phyloP scores from a whole-genome alignment of 2,329 filamentous ascomycete species.

The Bretziella fagacearum region DNA sequence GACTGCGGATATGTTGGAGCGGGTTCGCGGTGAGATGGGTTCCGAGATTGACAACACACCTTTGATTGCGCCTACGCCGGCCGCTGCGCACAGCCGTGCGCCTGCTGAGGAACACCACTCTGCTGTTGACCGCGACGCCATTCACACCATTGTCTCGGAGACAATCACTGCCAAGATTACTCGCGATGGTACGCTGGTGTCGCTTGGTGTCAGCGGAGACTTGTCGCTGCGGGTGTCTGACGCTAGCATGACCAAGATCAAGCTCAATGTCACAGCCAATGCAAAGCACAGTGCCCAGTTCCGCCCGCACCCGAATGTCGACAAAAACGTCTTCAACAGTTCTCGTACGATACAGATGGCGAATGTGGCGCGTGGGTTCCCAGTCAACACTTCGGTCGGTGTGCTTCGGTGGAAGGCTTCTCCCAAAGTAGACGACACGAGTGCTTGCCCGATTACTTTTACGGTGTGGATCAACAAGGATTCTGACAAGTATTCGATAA shows the following conservation, averaged over 20 bases:
- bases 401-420: constrained; percentile 85
- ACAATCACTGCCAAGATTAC: constrained; percentile 79
- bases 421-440: constrained; percentile 62
- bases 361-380: constrained; percentile 76
- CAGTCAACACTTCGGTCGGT: constrained; percentile 81
- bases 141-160: constrained; percentile 79
- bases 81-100: constrained; percentile 28
- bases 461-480: constrained; percentile 96
- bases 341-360: constrained; percentile 77
- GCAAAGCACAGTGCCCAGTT: constrained; percentile 76
- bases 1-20: constrained; percentile 92
- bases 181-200: constrained; percentile 72
- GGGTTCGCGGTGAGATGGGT: constrained; percentile 82
- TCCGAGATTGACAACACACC: constrained; percentile 64
- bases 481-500: constrained; percentile 69
- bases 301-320: constrained; percentile 91
- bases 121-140: constrained; percentile 61
- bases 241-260: constrained; percentile 76
- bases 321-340: constrained; percentile 70
- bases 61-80: constrained; percentile 42
- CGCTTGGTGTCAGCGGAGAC: constrained; percentile 79
- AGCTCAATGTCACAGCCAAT: constrained; percentile 60
- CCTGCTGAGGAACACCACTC: constrained; percentile 41
- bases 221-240: constrained; percentile 83
- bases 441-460: constrained; percentile 80